Base-by-base conservation (phyloP, 345 rosid species). In the Eucalyptus cladocalyx region DNA sequence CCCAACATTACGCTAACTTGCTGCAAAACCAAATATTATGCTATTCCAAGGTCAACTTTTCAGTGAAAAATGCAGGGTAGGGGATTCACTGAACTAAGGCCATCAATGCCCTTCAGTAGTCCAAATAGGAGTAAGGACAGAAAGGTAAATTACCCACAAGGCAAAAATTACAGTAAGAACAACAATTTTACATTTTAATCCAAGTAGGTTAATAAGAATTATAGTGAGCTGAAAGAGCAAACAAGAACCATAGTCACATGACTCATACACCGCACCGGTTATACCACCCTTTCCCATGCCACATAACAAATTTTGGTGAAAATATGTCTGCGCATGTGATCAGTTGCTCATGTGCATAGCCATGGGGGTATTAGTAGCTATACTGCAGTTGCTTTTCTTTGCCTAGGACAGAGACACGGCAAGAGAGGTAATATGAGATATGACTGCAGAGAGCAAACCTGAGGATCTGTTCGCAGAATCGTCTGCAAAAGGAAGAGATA, bases 401-500 rank as follows among this genome's bases (percentile, higher is more conserved):
- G 83, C 47, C 47, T 40, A 40, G 83, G 83, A 76, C 83, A 37
- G 83, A 72, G 81, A 76, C 47, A 76, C 16, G 11, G 47, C 47
- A 40, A 40, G 30, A 76, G 83, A 21, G 28, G 28, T 40, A 76
- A 56, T n/a, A 51, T n/a, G 42, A 86, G 58, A 53, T 83, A 47
- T 62, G 11, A 32, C 34, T 45, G 47, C 30, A 47, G 43, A 86
- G 30, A 85, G 56, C 87, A 62, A 81, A 97, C 99, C 99, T 97
- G 98, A 87, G 99, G 98, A 93, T 97, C 99, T 50, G 99, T 56
- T 72, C 99, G 98, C 81, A 97, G 98, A 90, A 97, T 97, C 54
- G 99, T 97, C 96, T 97, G 99, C 92, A 97, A 95, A 91, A 97
- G 99, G 93, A 97, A 97, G 93, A 97, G 60, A 92, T 97, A 97